Base-by-base conservation (phyloP, 2,329 filamentous ascomycete genomes). In the Furcasterigmium furcatum region DNA sequence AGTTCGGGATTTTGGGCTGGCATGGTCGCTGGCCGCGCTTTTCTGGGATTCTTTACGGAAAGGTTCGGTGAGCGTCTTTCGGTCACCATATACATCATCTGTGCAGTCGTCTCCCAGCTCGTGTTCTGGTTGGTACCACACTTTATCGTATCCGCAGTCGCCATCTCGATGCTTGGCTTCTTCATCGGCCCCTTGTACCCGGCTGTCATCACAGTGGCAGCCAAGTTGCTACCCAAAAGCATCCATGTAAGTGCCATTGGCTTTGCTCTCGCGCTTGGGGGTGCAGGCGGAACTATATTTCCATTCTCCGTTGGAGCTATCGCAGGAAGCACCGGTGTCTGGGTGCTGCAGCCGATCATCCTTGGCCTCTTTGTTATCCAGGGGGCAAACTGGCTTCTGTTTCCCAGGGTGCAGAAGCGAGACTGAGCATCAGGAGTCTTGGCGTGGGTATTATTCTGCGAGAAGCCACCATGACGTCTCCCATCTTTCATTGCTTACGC, bases 1-100 rank as follows among this genome's bases (percentile, higher is more conserved):
- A 81, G 79, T 0, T 87, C 86, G 0, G 87, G 86, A 0, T 91
- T 89, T 64, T 91, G 87, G 87, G 76, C 86, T n/a, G 87, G 87
- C 1, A 78, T 90, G 56, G 88, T 86, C 0, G 62, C 85, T 0
- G 87, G 87, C 0, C 72, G 87, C 2, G 69, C 89, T 1, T 60
- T 77, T 0, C 64, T 91, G 5, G 85, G 85, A 0, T 89, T 91
- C 50, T 74, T 89, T 1, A 91, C 87, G 0, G 80, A 84, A 4
- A 66, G 74, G 1, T 71, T 84, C 12, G 87, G 86, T 0, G 87
- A 90, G 61, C 81, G 83, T 41, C 55, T 74, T 3, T 76, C 78
- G 43, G 66, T 83, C 16, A 59, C 68, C 14, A 64, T 73, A 18
- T 91, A 90, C 60, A 73, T 89, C 7, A 64, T 72, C 5, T 59